phyloP scores from a whole-genome alignment of 1,284 basidiomycete species.

The Naganishia liquefaciens region DNA sequence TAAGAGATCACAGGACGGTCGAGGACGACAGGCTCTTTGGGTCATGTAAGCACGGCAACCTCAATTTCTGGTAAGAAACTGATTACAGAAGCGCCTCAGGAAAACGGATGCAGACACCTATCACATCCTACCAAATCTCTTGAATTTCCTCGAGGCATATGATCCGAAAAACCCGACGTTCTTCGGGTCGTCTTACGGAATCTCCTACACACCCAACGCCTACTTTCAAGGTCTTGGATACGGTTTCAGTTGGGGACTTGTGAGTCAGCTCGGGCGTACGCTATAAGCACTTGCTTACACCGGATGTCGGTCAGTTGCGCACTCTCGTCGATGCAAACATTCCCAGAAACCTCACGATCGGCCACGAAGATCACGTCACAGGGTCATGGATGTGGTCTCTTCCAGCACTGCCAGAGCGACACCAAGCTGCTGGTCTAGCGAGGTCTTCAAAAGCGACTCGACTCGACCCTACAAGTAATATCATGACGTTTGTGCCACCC shows the following conservation, averaged over 20 bases:
- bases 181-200: constrained; percentile 30
- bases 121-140: constrained; percentile 28
- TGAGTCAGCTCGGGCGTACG: constrained; percentile 9
- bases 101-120: constrained; percentile 32
- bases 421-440: background rate
- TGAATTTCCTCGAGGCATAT: constrained; percentile 15
- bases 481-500: constrained; percentile 18
- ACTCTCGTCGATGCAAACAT: constrained; percentile 26
- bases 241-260: constrained; percentile 29
- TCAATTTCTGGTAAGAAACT: background rate
- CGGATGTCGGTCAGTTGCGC: constrained; percentile 12
- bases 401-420: constrained; percentile 13
- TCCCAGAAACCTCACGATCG: constrained; percentile 19
- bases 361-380: constrained; percentile 32
- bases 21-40: constrained; percentile 26
- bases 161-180: constrained; percentile 23
- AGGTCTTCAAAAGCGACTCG: background rate
- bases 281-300: background rate
- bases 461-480: constrained; percentile 23
- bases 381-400: constrained; percentile 34
- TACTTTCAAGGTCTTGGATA: constrained; percentile 34
- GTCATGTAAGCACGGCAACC: constrained; percentile 17
- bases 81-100: background rate
- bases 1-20: constrained; percentile 24
- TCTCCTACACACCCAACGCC: constrained; percentile 20